phyloP scores from a whole-genome alignment of 305 asterid genomes.

The Caryopteris hybrid region DNA sequence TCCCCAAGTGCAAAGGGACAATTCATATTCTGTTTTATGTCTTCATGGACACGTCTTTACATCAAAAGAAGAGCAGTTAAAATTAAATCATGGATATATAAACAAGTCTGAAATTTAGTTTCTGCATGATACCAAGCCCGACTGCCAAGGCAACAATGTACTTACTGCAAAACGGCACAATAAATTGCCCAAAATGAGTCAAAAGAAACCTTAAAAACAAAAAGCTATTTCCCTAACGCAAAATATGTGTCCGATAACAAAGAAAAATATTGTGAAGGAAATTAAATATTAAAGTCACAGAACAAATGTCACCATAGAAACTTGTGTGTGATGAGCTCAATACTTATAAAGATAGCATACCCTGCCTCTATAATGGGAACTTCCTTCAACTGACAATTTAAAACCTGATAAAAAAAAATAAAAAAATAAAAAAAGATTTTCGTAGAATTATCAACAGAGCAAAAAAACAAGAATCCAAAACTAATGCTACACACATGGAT shows the following conservation, averaged over 20 bases:
- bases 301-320: neutral
- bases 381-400: conserved; percentile 53
- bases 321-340: neutral
- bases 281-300: neutral
- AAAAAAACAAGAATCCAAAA: neutral
- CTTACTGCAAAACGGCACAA: neutral
- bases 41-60: neutral
- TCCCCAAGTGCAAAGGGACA: neutral
- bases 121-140: neutral
- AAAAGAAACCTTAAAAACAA: neutral
- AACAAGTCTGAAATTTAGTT: neutral
- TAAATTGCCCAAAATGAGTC: neutral
- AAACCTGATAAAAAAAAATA: conserved; percentile 43
- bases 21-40: neutral
- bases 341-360: conserved; percentile 39
- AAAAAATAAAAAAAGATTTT: neutral
- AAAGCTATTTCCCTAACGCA: neutral
- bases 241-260: neutral
- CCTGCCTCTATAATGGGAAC: conserved; percentile 60
- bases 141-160: neutral
- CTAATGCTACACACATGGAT: neutral
- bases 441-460: conserved; percentile 7
- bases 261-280: neutral
- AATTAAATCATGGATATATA: neutral
- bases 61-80: neutral